phyloP scores from a whole-genome alignment of 2,329 filamentous ascomycete species.

The Rhynchosporium agropyri region DNA sequence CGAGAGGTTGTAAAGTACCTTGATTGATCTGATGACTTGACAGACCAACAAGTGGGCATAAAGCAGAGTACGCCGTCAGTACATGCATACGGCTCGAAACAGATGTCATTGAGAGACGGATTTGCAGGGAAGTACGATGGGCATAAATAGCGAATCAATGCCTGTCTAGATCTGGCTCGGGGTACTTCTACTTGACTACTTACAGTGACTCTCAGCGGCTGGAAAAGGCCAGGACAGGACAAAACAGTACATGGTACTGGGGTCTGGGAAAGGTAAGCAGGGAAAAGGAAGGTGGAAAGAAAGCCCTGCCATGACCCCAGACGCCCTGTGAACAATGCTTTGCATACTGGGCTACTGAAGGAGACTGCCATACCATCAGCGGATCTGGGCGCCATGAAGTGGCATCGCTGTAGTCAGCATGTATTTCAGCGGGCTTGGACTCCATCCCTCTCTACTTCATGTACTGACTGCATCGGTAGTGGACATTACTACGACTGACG shows the following conservation, averaged over 20 bases:
- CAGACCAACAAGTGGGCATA: slow-evolving; percentile 31
- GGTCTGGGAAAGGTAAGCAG: neutral
- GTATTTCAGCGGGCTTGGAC: slow-evolving; percentile 13
- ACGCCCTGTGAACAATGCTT: slow-evolving; percentile 24
- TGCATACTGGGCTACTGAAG: slow-evolving; percentile 5
- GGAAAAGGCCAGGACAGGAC: slow-evolving; percentile 44
- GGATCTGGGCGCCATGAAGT: slow-evolving; percentile 11
- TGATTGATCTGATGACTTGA: slow-evolving; percentile 38
- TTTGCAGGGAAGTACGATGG: slow-evolving; percentile 33
- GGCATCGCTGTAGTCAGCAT: slow-evolving; percentile 26
- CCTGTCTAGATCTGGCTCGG: slow-evolving; percentile 43
- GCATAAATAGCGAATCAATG: slow-evolving; percentile 31
- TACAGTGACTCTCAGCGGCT: slow-evolving; percentile 51
- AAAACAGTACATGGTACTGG: neutral
- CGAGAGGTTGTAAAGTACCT: slow-evolving; percentile 17
- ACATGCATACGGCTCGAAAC: slow-evolving; percentile 37
- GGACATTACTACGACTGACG: neutral
- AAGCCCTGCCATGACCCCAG: slow-evolving; percentile 14
- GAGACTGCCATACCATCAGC: neutral
- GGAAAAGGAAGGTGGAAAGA: neutral
- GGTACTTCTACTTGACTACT: slow-evolving; percentile 45
- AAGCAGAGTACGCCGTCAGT: slow-evolving; percentile 37
- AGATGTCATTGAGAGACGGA: slow-evolving; percentile 35
- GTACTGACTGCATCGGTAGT: neutral
- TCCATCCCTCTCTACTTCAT: slow-evolving; percentile 10